Evolutionary conservation across 2,329 filamentous ascomycete genomes (phyloP).

Genomic region (Hypoxylon sp.): DNA sequence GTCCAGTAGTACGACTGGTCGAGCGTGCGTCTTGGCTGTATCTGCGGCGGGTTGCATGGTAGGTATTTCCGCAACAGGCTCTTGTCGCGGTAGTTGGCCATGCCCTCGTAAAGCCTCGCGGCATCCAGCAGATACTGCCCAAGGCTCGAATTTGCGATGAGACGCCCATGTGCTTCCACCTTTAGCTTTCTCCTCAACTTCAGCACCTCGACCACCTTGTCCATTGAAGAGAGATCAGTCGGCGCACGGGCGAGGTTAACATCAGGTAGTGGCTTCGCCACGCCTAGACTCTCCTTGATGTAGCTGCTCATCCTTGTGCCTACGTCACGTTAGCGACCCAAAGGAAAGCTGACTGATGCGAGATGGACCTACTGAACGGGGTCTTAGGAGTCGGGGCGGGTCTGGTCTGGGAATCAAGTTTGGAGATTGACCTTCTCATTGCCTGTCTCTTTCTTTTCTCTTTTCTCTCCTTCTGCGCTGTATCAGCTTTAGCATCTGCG

Average conservation of each 20-base stretch:
- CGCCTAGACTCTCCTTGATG: background rate
- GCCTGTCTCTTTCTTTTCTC: background rate
- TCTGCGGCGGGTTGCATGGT: constrained; percentile 22
- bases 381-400: background rate
- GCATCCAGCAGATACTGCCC: constrained; percentile 45
- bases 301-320: background rate
- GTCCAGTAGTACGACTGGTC: constrained; percentile 45
- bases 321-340: background rate
- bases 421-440: background rate
- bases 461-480: constrained; percentile 2
- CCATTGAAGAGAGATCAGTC: background rate
- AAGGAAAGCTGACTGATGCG: background rate
- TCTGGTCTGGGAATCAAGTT: background rate
- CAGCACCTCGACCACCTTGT: background rate
- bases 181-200: background rate
- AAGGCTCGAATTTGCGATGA: constrained; percentile 25
- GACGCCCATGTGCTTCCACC: background rate
- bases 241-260: background rate
- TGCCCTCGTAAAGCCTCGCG: constrained; percentile 46
- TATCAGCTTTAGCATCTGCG: background rate
- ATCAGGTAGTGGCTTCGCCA: background rate
- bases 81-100: constrained; percentile 46
- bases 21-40: constrained; percentile 42
- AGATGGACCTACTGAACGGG: background rate
- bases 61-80: constrained; percentile 37